Evolutionary conservation across 371 early-diverging fungal genomes (phyloP).

Genomic region (Apophysomyces trapeziformis): DNA sequence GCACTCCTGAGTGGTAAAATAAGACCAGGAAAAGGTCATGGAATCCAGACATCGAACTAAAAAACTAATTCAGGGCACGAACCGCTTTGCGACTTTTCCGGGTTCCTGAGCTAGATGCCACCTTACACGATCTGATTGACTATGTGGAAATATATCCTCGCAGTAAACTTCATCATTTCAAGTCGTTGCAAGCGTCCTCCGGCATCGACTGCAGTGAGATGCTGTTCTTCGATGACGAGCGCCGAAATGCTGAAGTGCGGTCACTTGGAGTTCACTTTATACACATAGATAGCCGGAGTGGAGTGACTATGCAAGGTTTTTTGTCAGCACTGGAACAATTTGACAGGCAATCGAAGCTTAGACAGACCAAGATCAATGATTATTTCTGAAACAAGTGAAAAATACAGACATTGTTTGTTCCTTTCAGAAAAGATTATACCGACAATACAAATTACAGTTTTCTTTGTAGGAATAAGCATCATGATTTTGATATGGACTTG

Average conservation of each 20-base stretch:
- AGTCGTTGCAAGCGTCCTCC: constrained; percentile 33
- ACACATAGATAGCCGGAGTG: constrained; percentile 28
- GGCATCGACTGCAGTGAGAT: constrained; percentile 51
- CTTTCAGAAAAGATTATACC: neutral
- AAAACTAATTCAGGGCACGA: constrained; percentile 24
- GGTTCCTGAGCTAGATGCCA: constrained; percentile 29
- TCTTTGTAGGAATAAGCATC: neutral
- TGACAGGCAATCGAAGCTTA: constrained; percentile 25
- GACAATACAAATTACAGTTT: neutral
- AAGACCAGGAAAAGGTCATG: neutral
- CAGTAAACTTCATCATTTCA: constrained; percentile 51
- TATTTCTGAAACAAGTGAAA: neutral
- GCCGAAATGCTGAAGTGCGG: constrained; percentile 45
- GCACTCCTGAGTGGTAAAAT: constrained; percentile 54
- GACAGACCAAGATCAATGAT: constrained; percentile 24
- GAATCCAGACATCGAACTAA: neutral
- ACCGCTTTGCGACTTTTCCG: constrained; percentile 28
- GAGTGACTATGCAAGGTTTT: constrained; percentile 40
- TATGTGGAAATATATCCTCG: constrained; percentile 51
- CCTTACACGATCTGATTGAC: constrained; percentile 37
- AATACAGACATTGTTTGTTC: neutral
- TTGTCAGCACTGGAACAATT: constrained; percentile 30
- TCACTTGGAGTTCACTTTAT: constrained; percentile 44
- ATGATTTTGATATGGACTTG: neutral
- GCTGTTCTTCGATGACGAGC: constrained; percentile 67